Conservation (phyloP, 768 basidiomycete species). For the Austroboletus festivus region DNA sequence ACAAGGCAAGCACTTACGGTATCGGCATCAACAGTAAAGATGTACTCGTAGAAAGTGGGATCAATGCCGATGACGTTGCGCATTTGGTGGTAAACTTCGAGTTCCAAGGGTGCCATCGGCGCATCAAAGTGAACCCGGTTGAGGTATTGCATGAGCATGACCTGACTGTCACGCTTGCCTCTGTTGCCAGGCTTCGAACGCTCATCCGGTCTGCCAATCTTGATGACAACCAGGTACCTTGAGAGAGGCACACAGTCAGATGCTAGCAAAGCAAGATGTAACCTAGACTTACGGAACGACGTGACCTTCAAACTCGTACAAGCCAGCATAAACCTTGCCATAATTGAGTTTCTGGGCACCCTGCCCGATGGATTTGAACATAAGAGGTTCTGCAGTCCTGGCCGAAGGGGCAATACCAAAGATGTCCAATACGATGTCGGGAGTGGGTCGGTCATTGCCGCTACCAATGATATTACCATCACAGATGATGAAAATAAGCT, state of each 20-base stretch:
- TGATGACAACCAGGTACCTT: constrained; percentile 60
- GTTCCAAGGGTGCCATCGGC: constrained; percentile 62
- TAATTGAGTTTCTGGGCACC: constrained; percentile 67
- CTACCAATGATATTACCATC: constrained; percentile 71
- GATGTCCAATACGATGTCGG: constrained; percentile 63
- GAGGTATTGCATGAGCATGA: constrained; percentile 62
- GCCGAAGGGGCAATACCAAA: constrained; percentile 63
- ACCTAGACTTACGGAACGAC: constrained; percentile 53
- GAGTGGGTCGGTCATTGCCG: constrained; percentile 65
- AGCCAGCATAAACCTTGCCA: constrained; percentile 65
- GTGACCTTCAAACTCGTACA: constrained; percentile 70
- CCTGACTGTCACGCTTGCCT: constrained; percentile 69
- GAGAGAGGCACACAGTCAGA: constrained; percentile 2
- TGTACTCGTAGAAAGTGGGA: constrained; percentile 73
- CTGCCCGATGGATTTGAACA: constrained; percentile 68
- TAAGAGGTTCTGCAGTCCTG: constrained; percentile 59
- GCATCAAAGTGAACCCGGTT: constrained; percentile 68
- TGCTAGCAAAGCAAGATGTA: background rate
- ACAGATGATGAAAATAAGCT: constrained; percentile 63
- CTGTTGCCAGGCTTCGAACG: constrained; percentile 63
- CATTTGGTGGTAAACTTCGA: constrained; percentile 75
- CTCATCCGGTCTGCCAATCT: constrained; percentile 67
- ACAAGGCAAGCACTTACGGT: constrained; percentile 38
- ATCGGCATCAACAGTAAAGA: constrained; percentile 71
- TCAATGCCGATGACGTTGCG: constrained; percentile 72